Conservation (phyloP, 768 basidiomycete species). For the Sarcomyxa edulis region DNA sequence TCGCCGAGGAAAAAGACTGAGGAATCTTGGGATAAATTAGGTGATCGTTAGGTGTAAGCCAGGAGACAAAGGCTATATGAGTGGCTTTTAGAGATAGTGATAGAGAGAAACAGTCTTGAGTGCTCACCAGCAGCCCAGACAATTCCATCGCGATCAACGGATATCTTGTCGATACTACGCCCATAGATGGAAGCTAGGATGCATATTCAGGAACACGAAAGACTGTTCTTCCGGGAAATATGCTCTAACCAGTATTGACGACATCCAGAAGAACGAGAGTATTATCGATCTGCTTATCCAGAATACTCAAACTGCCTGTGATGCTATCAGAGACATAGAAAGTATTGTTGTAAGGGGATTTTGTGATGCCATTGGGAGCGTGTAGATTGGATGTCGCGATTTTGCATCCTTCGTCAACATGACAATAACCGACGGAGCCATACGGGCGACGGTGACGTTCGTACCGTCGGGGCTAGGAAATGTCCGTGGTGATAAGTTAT, state of each 20-base stretch:
- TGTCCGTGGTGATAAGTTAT: slow-evolving; percentile 10
- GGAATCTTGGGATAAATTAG: slow-evolving; percentile 30
- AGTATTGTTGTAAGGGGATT: slow-evolving; percentile 48
- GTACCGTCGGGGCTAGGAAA: slow-evolving; percentile 17
- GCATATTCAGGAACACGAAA: too few species aligned
- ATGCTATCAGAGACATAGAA: slow-evolving; percentile 51
- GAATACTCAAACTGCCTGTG: slow-evolving; percentile 41
- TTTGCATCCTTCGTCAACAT: slow-evolving; percentile 56
- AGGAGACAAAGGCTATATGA: background rate
- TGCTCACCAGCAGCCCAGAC: slow-evolving; percentile 57
- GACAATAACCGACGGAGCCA: slow-evolving; percentile 61
- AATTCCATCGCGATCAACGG: slow-evolving; percentile 52
- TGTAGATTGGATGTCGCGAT: slow-evolving; percentile 45
- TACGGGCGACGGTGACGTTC: slow-evolving; percentile 26
- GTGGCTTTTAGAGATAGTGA: background rate
- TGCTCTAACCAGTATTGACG: slow-evolving; percentile 51
- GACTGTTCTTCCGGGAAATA: too few species aligned
- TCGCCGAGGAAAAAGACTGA: slow-evolving; percentile 40
- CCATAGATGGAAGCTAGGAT: slow-evolving; percentile 13
- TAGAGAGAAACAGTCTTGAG: background rate
- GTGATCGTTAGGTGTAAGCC: background rate
- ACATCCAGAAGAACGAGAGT: slow-evolving; percentile 48
- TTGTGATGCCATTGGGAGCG: slow-evolving; percentile 59
- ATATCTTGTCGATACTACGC: slow-evolving; percentile 53
- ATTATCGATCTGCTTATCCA: slow-evolving; percentile 57